A percentile compares a stretch with the other conserved stretches of the same genome.
These are phyloP conservation scores for Theileria orientalis DNA, from an alignment of 169 alveolate species.

Conservation along the genomic window DNA sequence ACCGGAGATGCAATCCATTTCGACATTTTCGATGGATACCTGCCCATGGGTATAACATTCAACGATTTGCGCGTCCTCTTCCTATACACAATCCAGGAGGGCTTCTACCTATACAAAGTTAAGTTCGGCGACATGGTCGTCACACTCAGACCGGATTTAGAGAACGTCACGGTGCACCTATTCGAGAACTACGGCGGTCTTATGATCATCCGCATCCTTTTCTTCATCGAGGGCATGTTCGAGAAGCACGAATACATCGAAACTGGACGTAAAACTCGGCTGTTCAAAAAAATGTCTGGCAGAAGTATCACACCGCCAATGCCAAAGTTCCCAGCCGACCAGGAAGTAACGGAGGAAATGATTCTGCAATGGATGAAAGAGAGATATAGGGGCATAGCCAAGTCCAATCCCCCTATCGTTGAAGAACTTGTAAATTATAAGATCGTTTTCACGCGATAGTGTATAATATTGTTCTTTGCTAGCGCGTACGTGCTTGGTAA, in stretches of 20 bases:
- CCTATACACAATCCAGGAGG: constrained; percentile 31
- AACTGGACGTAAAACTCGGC: constrained; percentile 7
- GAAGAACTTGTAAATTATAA: constrained; percentile 47
- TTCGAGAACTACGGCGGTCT: constrained; percentile 60
- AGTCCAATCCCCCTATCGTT: constrained; percentile 37
- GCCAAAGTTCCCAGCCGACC: constrained; percentile 16
- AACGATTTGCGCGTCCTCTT: constrained; percentile 54
- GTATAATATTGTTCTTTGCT: neutral
- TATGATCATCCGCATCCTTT: constrained; percentile 48
- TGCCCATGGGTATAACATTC: constrained; percentile 46
- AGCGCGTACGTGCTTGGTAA: neutral
- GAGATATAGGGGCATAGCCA: constrained; percentile 31
- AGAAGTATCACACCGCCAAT: constrained; percentile 33
- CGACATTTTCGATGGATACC: constrained; percentile 42
- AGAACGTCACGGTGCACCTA: constrained; percentile 44
- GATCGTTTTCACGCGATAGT: constrained; percentile 19
- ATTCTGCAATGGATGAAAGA: constrained; percentile 45
- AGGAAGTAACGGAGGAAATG: constrained; percentile 5
- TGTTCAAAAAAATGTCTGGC: constrained; percentile 53
- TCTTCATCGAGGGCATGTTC: constrained; percentile 31
- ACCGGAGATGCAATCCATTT: constrained; percentile 36
- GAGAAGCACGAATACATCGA: constrained; percentile 58
- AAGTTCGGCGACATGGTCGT: constrained; percentile 62
- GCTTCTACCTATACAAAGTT: constrained; percentile 36
- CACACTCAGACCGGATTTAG: constrained; percentile 56